Evolutionary conservation across 805 yeast species (phyloP).

Genomic region (Schizosaccharomyces japonicus): DNA sequence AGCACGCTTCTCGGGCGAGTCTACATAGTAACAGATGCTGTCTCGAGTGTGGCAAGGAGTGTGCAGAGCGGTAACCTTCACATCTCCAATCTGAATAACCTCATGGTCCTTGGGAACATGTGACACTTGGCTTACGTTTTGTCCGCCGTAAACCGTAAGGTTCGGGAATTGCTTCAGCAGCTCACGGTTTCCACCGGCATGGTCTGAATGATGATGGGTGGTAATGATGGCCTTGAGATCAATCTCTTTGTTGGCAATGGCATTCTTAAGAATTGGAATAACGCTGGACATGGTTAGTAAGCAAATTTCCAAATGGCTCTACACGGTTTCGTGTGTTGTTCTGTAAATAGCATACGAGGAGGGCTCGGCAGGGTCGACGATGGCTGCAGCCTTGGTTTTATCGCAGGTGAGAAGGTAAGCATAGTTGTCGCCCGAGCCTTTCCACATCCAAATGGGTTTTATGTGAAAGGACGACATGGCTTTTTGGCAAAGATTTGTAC

Average conservation of each 20-base stretch:
- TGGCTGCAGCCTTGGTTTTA: constrained; percentile 41
- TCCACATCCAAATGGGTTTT: constrained; percentile 53
- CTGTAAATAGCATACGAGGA: constrained; percentile 22
- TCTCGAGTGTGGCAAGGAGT: constrained; percentile 98
- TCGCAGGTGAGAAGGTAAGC: constrained; percentile 56
- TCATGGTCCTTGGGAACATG: constrained; percentile 46
- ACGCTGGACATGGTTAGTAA: not conserved
- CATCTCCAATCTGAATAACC: constrained; percentile 36
- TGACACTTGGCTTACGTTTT: constrained; percentile 50
- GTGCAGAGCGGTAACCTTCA: constrained; percentile 57
- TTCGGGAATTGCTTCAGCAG: constrained; percentile 18
- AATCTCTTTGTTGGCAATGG: constrained; percentile 24
- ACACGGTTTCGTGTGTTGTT: not conserved
- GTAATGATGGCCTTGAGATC: not conserved
- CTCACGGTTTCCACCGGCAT: constrained; percentile 28
- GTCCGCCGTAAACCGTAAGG: constrained; percentile 61
- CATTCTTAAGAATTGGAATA: constrained; percentile 14
- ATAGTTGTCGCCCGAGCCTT: constrained; percentile 86
- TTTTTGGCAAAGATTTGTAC: no score
- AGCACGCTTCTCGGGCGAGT: constrained; percentile 35
- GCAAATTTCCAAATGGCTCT: not conserved
- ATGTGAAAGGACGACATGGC: constrained; percentile 55
- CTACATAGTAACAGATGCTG: constrained; percentile 63
- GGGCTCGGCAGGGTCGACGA: constrained; percentile 86
- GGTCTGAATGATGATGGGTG: constrained; percentile 79